Conservation (phyloP, 208 protist genomes). For the Crithidia acanthocephali region DNA sequence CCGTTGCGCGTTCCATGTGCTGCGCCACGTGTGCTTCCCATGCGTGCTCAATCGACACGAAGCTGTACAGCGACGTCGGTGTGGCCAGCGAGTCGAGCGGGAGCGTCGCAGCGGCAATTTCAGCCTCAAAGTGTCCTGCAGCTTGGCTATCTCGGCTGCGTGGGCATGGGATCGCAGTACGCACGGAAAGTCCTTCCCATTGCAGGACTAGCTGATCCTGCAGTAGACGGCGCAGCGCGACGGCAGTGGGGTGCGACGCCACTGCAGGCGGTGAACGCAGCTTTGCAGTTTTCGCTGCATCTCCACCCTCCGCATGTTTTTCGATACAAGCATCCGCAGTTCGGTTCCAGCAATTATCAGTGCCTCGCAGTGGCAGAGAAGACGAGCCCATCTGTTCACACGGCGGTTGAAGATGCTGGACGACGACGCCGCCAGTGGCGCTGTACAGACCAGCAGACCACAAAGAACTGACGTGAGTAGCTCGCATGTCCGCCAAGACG, state of each 20-base stretch:
- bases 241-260: background rate
- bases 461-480: slow-evolving; percentile 3
- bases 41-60: slow-evolving; percentile 41
- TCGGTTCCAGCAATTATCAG: background rate
- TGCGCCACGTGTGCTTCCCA: slow-evolving; percentile 40
- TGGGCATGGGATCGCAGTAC: background rate
- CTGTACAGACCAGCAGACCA: slow-evolving; percentile 21
- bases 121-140: background rate
- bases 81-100: slow-evolving; percentile 19
- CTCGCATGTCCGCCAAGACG: slow-evolving; percentile 5
- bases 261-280: background rate
- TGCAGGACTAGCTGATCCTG: slow-evolving; percentile 26
- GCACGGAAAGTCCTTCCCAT: slow-evolving; percentile 30
- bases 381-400: background rate
- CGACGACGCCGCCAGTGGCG: slow-evolving; percentile 3
- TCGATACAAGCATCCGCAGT: background rate
- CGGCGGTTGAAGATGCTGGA: slow-evolving; percentile 18
- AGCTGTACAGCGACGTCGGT: slow-evolving; percentile 43
- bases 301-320: background rate
- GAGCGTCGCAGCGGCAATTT: slow-evolving; percentile 31
- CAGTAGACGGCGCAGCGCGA: slow-evolving; percentile 23
- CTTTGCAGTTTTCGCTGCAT: background rate
- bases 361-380: too few relatives aligned
- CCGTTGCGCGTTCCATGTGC: background rate
- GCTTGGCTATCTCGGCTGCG: too few relatives aligned